These are phyloP conservation scores for Dryas octopetala DNA, from an alignment of 306 rosid genomes.

Conservation along the genomic window DNA sequence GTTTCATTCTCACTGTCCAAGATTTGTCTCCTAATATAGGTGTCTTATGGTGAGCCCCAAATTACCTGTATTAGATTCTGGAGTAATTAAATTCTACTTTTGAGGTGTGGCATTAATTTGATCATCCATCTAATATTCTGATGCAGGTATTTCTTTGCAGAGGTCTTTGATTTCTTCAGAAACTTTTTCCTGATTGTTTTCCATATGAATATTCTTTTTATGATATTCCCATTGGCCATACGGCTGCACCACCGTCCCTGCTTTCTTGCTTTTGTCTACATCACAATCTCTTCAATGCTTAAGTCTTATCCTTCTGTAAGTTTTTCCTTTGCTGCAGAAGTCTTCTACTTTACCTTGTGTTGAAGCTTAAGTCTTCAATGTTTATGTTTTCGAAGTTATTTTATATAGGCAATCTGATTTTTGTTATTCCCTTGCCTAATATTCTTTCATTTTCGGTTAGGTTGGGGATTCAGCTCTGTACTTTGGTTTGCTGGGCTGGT, in stretches of 20 bases:
- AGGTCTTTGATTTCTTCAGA: slow-evolving; percentile 90
- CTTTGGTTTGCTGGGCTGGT: slow-evolving; percentile 81
- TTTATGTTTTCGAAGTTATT: neutral
- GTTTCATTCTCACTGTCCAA: slow-evolving; percentile 85
- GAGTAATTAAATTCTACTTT: neutral
- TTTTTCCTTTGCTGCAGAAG: slow-evolving; percentile 5
- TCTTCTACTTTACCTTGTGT: neutral
- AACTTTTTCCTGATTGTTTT: slow-evolving; percentile 84
- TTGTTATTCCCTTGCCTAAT: slow-evolving; percentile 11
- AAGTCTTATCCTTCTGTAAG: slow-evolving; percentile 89
- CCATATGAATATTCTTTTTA: slow-evolving; percentile 77
- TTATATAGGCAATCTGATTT: slow-evolving; percentile 14
- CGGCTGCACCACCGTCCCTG: slow-evolving; percentile 85
- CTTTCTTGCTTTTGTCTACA: slow-evolving; percentile 80
- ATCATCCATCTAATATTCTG: slow-evolving; percentile 22
- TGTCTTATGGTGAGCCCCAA: slow-evolving; percentile 73
- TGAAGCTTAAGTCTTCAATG: neutral
- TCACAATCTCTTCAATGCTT: slow-evolving; percentile 67
- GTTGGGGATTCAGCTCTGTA: slow-evolving; percentile 91
- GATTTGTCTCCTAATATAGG: slow-evolving; percentile 95
- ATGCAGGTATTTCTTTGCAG: slow-evolving; percentile 95
- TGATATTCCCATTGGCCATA: slow-evolving; percentile 79
- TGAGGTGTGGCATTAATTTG: slow-evolving; percentile 24
- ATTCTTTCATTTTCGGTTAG: slow-evolving; percentile 40
- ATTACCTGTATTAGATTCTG: slow-evolving; percentile 6